Conservation (phyloP, 495 filamentous ascomycete genomes). For the Aspergillus cristatus region DNA sequence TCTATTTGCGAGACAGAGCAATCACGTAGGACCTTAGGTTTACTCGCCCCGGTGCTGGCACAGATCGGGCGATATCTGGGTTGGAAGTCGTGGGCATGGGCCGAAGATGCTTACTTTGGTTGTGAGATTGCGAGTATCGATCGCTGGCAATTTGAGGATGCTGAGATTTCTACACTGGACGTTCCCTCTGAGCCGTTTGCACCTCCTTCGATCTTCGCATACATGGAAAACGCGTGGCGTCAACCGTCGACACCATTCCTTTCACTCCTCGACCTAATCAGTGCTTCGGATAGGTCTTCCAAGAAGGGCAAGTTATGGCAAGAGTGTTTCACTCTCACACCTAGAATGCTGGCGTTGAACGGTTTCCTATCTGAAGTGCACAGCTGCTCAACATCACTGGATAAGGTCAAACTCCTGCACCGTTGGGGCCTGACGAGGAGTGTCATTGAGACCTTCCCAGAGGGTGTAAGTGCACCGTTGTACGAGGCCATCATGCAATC, state of each 20-base stretch:
- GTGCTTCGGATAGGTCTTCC: conserved; percentile 26
- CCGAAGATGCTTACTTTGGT: conserved; percentile 51
- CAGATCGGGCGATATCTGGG: conserved; percentile 80
- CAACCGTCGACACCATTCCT: conserved; percentile 40
- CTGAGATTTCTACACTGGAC: conserved; percentile 35
- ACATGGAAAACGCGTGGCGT: conserved; percentile 41
- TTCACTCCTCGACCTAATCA: conserved; percentile 50
- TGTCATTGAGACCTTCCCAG: conserved; percentile 66
- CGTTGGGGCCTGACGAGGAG: conserved; percentile 36
- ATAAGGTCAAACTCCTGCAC: conserved; percentile 33
- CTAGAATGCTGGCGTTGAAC: conserved; percentile 57
- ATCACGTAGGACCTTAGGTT: conserved; percentile 38
- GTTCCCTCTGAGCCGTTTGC: conserved; percentile 50
- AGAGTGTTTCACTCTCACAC: conserved; percentile 43
- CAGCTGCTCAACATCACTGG: conserved; percentile 18
- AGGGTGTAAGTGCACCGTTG: conserved; percentile 67
- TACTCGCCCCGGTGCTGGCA: conserved; percentile 61
- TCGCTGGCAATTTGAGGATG: conserved; percentile 52
- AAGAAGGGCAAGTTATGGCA: conserved; percentile 32
- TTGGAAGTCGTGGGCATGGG: conserved; percentile 62
- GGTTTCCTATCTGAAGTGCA: conserved; percentile 41
- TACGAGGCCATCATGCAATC: conserved; percentile 77
- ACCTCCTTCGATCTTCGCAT: conserved; percentile 62
- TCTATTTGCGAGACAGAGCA: conserved; percentile 52
- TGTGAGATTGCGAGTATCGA: conserved; percentile 56